These are phyloP conservation scores for Fusarium nelsonii DNA, from an alignment of 2,329 filamentous ascomycete species.

Conservation along the genomic window DNA sequence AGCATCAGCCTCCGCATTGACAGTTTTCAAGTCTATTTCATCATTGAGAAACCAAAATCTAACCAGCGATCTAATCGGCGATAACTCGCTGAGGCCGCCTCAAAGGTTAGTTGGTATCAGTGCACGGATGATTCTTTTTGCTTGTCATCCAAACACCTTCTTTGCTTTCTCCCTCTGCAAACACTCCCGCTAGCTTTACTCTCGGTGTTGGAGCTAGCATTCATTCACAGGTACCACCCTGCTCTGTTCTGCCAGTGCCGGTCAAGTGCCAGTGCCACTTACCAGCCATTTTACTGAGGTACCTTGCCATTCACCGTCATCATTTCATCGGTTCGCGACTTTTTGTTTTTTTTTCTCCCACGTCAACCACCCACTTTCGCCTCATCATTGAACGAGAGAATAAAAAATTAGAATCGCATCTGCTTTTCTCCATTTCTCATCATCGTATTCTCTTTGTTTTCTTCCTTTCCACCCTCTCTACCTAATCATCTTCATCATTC, in stretches of 20 bases:
- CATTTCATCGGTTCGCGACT: conserved; percentile 26
- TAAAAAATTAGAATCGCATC: conserved; percentile 30
- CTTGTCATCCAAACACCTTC: conserved; percentile 2
- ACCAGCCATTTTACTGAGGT: conserved; percentile 7
- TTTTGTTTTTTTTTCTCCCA: conserved; percentile 14
- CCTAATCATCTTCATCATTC: conserved; percentile 13
- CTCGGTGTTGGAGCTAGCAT: neutral
- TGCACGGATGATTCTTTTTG: conserved; percentile 28
- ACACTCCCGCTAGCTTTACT: conserved; percentile 5
- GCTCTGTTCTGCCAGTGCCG: conserved; percentile 5
- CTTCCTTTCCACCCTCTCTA: conserved; percentile 3
- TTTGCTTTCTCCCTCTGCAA: conserved; percentile 5
- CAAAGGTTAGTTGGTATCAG: conserved; percentile 24
- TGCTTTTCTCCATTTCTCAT: conserved; percentile 7
- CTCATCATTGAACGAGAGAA: conserved; percentile 28
- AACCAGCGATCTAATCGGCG: conserved; percentile 4
- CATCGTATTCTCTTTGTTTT: conserved; percentile 8
- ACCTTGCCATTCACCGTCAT: conserved; percentile 33
- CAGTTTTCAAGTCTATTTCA: conserved; percentile 5
- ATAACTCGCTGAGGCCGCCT: conserved; percentile 24
- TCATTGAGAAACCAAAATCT: conserved; percentile 7
- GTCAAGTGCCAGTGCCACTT: conserved; percentile 15
- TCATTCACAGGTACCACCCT: conserved; percentile 1
- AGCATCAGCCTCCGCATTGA: conserved; percentile 3
- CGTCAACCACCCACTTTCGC: conserved; percentile 13